phyloP scores from a whole-genome alignment of 352 stramenopile genomes.

The Globisporangium canariense region DNA sequence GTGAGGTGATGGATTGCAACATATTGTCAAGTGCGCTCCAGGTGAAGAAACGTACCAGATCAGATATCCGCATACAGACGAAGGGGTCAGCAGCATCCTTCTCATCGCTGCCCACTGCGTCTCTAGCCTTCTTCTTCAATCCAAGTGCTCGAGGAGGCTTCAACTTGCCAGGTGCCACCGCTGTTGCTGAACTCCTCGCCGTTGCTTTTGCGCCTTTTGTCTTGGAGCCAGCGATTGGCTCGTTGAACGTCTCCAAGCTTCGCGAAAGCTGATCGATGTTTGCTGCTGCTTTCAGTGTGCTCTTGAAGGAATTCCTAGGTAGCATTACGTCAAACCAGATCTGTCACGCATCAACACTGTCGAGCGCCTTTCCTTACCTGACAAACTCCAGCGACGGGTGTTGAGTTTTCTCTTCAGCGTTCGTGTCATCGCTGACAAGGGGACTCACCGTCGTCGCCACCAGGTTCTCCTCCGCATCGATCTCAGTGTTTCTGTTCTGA shows the following conservation, averaged over 20 bases:
- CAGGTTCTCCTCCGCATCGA: background rate
- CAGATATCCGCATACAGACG: conserved; percentile 29
- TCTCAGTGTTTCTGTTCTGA: background rate
- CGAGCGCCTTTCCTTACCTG: conserved; percentile 15
- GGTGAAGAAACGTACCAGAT: conserved; percentile 21
- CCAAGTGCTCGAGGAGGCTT: background rate
- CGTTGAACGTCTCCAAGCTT: background rate
- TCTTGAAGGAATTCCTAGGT: conserved; percentile 32
- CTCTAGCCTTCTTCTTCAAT: conserved; percentile 6
- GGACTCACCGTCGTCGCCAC: background rate
- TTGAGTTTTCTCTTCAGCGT: background rate
- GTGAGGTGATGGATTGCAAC: too few species aligned
- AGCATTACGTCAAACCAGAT: background rate
- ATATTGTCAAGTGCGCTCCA: background rate
- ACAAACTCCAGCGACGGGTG: conserved; percentile 28
- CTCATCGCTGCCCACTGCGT: background rate
- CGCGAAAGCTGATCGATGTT: conserved; percentile 2
- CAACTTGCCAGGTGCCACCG: conserved; percentile 1
- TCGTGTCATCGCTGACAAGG: conserved; percentile 6
- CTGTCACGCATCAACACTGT: background rate
- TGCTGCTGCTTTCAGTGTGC: conserved; percentile 19
- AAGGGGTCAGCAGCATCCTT: conserved; percentile 25
- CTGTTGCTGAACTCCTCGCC: background rate
- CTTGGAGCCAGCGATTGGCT: background rate
- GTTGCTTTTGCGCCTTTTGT: conserved; percentile 1